These are phyloP conservation scores for Endoconidiophora polonica DNA, from an alignment of 2,329 filamentous ascomycete species.

Conservation along the genomic window DNA sequence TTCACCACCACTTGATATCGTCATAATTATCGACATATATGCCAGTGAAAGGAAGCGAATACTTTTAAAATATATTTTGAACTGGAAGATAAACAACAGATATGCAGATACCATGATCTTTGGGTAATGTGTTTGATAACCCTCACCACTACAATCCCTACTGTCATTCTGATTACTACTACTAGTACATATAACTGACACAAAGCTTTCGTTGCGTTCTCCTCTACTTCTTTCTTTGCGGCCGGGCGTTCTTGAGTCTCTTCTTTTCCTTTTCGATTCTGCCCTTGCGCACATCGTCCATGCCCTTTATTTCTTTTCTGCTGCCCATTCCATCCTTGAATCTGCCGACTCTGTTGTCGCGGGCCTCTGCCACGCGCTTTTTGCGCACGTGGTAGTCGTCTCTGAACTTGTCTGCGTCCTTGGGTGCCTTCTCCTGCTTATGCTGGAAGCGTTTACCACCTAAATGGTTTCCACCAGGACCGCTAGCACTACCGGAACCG, in stretches of 20 bases:
- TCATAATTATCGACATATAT: too few species aligned
- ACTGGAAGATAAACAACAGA: not conserved
- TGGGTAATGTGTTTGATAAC: too few species aligned
- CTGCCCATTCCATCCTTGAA: constrained; percentile 60
- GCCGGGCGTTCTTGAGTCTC: constrained; percentile 77
- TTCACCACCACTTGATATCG: too few species aligned
- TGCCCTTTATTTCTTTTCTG: constrained; percentile 61
- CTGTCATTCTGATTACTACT: too few species aligned
- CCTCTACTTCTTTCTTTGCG: constrained; percentile 40
- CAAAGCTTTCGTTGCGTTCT: not conserved
- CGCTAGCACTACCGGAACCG: not conserved
- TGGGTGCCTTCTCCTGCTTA: constrained; percentile 73
- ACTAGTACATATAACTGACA: too few species aligned
- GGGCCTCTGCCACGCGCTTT: constrained; percentile 75
- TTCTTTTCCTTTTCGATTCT: constrained; percentile 60
- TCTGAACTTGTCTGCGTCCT: constrained; percentile 79
- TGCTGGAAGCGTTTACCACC: constrained; percentile 53
- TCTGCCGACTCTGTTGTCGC: constrained; percentile 63
- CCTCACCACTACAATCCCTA: too few species aligned
- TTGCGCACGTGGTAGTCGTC: constrained; percentile 84
- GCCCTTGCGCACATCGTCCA: constrained; percentile 71
- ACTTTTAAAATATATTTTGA: not conserved
- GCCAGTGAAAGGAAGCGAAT: too few species aligned
- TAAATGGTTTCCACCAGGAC: not conserved
- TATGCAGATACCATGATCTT: constrained; percentile 1